These are phyloP conservation scores for Vigna hirtella DNA, from an alignment of 306 rosid genomes.

Conservation along the genomic window DNA sequence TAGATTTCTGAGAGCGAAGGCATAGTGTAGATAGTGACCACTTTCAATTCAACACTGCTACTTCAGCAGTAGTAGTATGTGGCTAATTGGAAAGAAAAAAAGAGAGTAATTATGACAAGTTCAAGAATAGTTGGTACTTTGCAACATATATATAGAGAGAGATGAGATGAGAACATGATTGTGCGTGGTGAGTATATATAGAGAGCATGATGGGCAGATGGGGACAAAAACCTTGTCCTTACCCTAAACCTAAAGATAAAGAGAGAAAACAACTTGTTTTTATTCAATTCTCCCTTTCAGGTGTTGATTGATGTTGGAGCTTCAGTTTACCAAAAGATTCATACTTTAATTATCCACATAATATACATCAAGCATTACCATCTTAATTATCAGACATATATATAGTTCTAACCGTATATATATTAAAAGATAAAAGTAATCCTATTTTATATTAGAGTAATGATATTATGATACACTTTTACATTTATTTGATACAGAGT, in stretches of 20 bases:
- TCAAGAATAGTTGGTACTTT: conserved; percentile 36
- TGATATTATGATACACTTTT: too few relatives aligned
- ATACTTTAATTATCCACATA: not conserved
- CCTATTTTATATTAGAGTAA: too few relatives aligned
- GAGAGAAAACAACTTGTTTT: not conserved
- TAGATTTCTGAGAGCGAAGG: conserved; percentile 77
- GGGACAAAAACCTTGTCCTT: conserved; percentile 58
- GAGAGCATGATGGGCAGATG: conserved; percentile 43
- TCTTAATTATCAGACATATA: too few relatives aligned
- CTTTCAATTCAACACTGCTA: not conserved
- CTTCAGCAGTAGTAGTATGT: not conserved
- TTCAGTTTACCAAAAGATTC: not conserved
- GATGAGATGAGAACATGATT: conserved; percentile 52
- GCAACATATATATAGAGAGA: conserved; percentile 2
- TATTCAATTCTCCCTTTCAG: conserved; percentile 8
- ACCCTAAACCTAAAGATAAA: conserved; percentile 32
- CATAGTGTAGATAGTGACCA: conserved; percentile 48
- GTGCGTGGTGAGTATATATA: conserved; percentile 59
- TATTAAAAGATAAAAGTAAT: not conserved
- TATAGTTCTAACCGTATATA: too few relatives aligned
- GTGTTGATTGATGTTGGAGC: conserved; percentile 35
- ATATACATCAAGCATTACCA: too few relatives aligned
- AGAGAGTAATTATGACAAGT: not conserved
- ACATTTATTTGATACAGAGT: too few relatives aligned
- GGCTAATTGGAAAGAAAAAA: not conserved